These are phyloP conservation scores for Fistulifera solaris DNA, from an alignment of 108 stramenopile species.

Conservation along the genomic window DNA sequence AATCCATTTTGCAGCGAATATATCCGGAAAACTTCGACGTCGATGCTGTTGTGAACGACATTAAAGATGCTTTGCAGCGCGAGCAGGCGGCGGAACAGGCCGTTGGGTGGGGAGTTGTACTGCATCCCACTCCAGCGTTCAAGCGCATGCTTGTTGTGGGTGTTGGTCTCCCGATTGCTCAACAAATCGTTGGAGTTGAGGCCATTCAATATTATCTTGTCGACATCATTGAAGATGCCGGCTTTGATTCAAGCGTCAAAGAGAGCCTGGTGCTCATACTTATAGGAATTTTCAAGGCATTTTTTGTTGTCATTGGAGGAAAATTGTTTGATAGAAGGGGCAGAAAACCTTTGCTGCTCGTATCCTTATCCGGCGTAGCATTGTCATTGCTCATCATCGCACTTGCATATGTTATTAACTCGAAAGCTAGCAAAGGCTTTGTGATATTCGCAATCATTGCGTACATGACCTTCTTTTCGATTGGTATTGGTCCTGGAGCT, in stretches of 20 bases:
- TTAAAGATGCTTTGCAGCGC: constrained; percentile 52
- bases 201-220: constrained; percentile 81
- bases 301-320: constrained; percentile 49
- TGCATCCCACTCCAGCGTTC: constrained; percentile 73
- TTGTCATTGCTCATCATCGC: constrained; percentile 24
- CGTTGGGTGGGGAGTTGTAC: constrained; percentile 67
- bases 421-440: constrained; percentile 2
- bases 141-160: constrained; percentile 78
- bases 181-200: constrained; percentile 83
- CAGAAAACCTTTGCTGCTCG: constrained; percentile 56
- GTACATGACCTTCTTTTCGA: constrained; percentile 71
- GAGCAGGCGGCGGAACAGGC: constrained; percentile 59
- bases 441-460: constrained; percentile 25
- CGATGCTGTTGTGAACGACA: constrained; percentile 47
- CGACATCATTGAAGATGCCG: constrained; percentile 53
- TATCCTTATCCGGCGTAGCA: constrained; percentile 42
- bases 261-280: constrained; percentile 46
- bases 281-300: constrained; percentile 57
- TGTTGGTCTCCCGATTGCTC: constrained; percentile 64
- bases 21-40: constrained; percentile 51
- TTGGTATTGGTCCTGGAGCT: constrained; percentile 78
- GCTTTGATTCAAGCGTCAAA: constrained; percentile 32
- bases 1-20: constrained; percentile 31
- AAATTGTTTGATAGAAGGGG: constrained; percentile 61
- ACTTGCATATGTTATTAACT: not conserved